phyloP scores from a whole-genome alignment of 2,329 filamentous ascomycete genomes.

The Dactylonectria estremocensis region DNA sequence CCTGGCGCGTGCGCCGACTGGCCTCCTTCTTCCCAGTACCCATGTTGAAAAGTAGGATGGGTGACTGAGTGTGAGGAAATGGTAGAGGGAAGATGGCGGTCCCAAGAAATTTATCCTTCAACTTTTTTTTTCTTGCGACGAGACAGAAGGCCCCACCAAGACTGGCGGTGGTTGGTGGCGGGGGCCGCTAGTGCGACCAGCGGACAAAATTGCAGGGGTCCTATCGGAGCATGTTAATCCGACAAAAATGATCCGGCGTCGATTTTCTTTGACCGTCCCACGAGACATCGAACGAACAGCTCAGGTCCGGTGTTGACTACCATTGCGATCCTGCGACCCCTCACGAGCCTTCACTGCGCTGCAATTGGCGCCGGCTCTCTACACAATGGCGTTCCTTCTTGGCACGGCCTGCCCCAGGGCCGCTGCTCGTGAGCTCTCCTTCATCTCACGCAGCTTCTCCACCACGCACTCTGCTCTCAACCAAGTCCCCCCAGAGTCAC shows the following conservation, averaged over 20 bases:
- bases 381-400: conserved; percentile 50
- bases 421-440: conserved; percentile 46
- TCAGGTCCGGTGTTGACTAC: conserved; percentile 35
- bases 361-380: conserved; percentile 25
- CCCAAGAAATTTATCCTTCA: conserved; percentile 48
- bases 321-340: conserved; percentile 38
- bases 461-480: conserved; percentile 60
- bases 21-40: conserved; percentile 94
- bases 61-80: conserved; percentile 36
- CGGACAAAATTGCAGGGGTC: conserved; percentile 20
- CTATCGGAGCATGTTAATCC: conserved; percentile 44
- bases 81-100: conserved; percentile 37
- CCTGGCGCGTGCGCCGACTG: conserved; percentile 85
- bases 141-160: conserved; percentile 44
- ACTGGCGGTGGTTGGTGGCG: conserved; percentile 43
- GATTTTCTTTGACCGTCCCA: conserved; percentile 43
- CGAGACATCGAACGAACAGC: conserved; percentile 16
- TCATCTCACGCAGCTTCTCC: conserved; percentile 52
- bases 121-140: conserved; percentile 46
- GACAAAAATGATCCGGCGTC: conserved; percentile 39
- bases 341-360: conserved; percentile 29
- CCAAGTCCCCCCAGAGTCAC: conserved; percentile 86
- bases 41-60: conserved; percentile 68
- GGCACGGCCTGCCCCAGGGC: conserved; percentile 46
- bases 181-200: conserved; percentile 25